Evolutionary conservation across 2,329 filamentous ascomycete species (phyloP), one percentile per base, ranked within the genome.

Genomic region (Epichloe bromicola): DNA sequence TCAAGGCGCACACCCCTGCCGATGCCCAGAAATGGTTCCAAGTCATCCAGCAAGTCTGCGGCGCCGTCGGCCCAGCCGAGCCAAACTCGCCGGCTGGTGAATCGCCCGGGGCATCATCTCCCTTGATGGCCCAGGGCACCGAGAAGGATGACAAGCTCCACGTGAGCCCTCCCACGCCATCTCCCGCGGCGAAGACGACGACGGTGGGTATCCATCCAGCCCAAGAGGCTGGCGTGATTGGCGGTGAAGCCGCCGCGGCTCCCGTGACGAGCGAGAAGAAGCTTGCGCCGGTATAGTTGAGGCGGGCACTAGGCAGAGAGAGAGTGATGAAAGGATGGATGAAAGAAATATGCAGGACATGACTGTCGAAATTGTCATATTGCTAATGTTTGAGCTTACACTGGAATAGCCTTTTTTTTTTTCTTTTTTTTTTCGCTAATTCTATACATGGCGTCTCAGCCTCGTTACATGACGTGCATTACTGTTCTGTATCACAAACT

Each of bases 1-100:
- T 96, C 80, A 94, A 94, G 71, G 89, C 90, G 0, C 85, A 89
- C 67, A 88, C 86, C 1, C 67, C 87, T 2, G 74, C 78, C 30
- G 88, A 95, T 56, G 89, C 91, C 0, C 74, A 85, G 67, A 86
- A 88, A 66, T 97, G 91, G 91, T 89, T 82, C 68, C 78, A 84
- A 36, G 72, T 88, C 56, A 85, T 96, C 61, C 70, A 74, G 44
- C 68, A 73, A 52, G 76, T 80, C 8, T 79, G 79, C 30, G 82
- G 80, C 48, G 68, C 74, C 5, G 70, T 70, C 1, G 70, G 68
- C 1, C 62, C 69, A 8, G 63, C 63, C 15, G 67, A 62, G 40
- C 60, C 67, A 23, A 59, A 60, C 34, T 62, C 63, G 5, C 51
- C 53, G 7, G 51, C 41, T 14, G 46, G 48, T 3, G 23, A 40